Evolutionary conservation across 176 grass and related monocot species (phyloP).

Genomic region (Tillandsia fasciculata): DNA sequence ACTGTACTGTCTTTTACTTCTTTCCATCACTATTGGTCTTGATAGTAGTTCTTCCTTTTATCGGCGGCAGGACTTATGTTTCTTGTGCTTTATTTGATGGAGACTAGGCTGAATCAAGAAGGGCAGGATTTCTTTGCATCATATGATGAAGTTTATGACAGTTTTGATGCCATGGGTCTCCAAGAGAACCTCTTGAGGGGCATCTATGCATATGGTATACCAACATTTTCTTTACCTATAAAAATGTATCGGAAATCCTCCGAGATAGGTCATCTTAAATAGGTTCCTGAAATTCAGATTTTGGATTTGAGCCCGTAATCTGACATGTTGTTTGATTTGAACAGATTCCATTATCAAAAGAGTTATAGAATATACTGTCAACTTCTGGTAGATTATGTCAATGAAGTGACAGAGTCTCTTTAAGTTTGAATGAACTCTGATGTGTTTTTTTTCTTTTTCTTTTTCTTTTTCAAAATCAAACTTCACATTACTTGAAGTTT

Average conservation of each 20-base stretch:
- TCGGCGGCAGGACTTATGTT: not conserved
- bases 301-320: too few relatives aligned
- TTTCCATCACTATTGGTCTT: not conserved
- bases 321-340: too few relatives aligned
- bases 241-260: too few relatives aligned
- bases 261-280: too few relatives aligned
- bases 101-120: not conserved
- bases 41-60: not conserved
- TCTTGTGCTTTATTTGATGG: not conserved
- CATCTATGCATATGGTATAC: constrained; percentile 15
- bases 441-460: not conserved
- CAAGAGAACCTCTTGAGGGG: constrained; percentile 12
- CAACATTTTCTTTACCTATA: not conserved
- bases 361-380: too few relatives aligned
- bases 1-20: not conserved
- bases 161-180: constrained; percentile 8
- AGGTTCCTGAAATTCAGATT: too few relatives aligned
- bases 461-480: too few relatives aligned
- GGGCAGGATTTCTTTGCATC: constrained; percentile 15
- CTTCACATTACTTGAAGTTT: too few relatives aligned
- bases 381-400: too few relatives aligned
- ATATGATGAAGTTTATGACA: constrained; percentile 15
- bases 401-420: too few relatives aligned
- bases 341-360: too few relatives aligned
- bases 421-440: too few relatives aligned